Base-by-base conservation (phyloP, 345 rosid genomes). In the Lepidium aucheri region DNA sequence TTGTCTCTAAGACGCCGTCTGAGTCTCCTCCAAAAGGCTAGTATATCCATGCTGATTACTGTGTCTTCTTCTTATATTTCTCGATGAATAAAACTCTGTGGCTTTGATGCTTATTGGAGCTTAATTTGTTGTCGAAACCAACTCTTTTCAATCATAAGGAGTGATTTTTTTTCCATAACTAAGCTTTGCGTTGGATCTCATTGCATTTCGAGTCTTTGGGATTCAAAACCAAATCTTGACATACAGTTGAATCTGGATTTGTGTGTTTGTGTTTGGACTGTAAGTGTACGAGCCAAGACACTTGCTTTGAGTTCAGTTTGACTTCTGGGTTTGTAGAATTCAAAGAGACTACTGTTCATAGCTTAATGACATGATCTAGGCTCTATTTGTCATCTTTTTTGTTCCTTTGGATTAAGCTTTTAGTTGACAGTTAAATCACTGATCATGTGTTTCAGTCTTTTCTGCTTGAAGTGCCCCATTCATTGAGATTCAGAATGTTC, bases 1-100 rank as follows among this genome's bases (percentile, higher is more conserved):
- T 94, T 53, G 84, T 85, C 18, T 92, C 97, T 2, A 88, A 90
- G 83, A 86, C 97, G 1, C 99, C 96, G 0, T 65, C 86, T 39
- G 96, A 94, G 61, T 47, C 60, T 28, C 51, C 24, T 75, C 73
- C 32, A 9, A 33, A 62, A 68, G 35, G 5, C 63, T n/a, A 54
- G 24, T 42, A 1, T 2, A 24, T 8, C 6, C 12, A 1, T 41
- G 8, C 9, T 35, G 6, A 44, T 16, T 28, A 42, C 6, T 45
- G 57, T 51, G 9, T 51, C 1, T 16, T 33, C 44, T 13, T 51
- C 1, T 16, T 33, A 34, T 13, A 11, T 36, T 49, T 51, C 33
- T 22, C 34, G 5, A 3, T 24, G 2, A 38, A 56, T 51, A 12
- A 39, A 14, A 32, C 20, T 38, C 16, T 8, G 33, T 54, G 14